phyloP scores from a whole-genome alignment of 768 basidiomycete species.

The Guyanaporus albipodus region DNA sequence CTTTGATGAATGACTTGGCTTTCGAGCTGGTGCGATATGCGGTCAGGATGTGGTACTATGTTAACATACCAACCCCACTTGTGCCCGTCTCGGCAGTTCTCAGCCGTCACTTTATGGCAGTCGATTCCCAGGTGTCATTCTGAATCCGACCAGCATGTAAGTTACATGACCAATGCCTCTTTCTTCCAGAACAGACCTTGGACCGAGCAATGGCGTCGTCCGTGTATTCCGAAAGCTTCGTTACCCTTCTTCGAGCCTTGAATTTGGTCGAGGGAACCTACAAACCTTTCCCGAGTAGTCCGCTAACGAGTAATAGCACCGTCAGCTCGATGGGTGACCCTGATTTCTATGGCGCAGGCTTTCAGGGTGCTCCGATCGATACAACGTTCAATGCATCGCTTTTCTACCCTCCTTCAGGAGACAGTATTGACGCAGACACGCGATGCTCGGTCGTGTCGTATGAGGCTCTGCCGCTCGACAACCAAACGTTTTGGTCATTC shows the following conservation, averaged over 20 bases:
- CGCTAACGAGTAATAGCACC: neutral
- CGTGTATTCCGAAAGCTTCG: neutral
- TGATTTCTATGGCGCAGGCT: neutral
- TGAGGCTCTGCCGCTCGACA: slow-evolving; percentile 4
- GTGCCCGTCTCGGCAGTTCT: no score
- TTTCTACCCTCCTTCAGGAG: neutral
- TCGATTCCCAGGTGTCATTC: no score
- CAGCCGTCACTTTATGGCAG: no score
- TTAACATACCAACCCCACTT: no score
- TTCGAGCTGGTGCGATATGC: no score
- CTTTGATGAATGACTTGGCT: no score
- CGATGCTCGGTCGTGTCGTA: slow-evolving; percentile 10
- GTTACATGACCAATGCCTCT: no score
- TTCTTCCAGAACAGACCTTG: no score
- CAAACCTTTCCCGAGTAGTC: slow-evolving; percentile 5
- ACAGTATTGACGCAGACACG: neutral
- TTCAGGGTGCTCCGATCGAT: neutral
- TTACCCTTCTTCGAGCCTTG: slow-evolving; percentile 7
- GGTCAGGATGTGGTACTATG: no score
- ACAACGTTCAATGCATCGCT: slow-evolving; percentile 1
- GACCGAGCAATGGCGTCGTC: no score
- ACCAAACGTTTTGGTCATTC: slow-evolving; percentile 14
- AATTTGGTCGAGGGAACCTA: slow-evolving; percentile 9
- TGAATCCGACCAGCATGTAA: no score
- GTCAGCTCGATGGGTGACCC: neutral